Conservation (phyloP, 192 early-diverging fungal species). For the Podila verticillata region DNA sequence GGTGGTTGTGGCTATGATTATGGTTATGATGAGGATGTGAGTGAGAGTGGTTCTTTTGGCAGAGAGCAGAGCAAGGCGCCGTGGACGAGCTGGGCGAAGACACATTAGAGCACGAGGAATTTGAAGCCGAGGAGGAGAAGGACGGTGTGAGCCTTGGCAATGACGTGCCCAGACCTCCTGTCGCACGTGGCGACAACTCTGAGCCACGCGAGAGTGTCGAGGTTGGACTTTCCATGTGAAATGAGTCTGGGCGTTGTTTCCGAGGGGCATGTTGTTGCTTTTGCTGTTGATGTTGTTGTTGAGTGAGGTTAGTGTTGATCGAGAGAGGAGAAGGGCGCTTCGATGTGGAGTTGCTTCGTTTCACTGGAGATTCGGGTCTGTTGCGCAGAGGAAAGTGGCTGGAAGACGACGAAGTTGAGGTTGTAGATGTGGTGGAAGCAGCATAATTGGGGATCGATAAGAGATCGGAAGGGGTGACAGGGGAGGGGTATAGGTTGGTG, state of each 20-base stretch:
- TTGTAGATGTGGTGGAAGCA: slow-evolving; percentile 7
- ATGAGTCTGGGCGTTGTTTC: slow-evolving; percentile 1
- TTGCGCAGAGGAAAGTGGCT: background rate
- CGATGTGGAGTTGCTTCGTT: slow-evolving; percentile 1
- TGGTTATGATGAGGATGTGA: slow-evolving; percentile 12
- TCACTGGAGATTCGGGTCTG: slow-evolving; percentile 14
- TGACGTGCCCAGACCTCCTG: slow-evolving; percentile 2
- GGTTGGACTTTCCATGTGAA: slow-evolving; percentile 1
- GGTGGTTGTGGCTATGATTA: slow-evolving; percentile 12
- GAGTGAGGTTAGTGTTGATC: slow-evolving; percentile 22
- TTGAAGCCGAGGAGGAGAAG: slow-evolving; percentile 13
- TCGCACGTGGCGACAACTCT: slow-evolving; percentile 33
- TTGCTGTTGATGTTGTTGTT: background rate
- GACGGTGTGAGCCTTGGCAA: slow-evolving; percentile 33
- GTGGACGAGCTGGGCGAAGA: slow-evolving; percentile 37
- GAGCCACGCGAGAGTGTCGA: slow-evolving; percentile 23
- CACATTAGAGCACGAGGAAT: slow-evolving; percentile 31
- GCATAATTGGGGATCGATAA: slow-evolving; percentile 22
- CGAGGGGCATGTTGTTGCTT: background rate
- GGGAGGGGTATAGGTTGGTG: slow-evolving; percentile 27
- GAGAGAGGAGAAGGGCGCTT: slow-evolving; percentile 44
- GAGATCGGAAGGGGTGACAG: slow-evolving; percentile 46
- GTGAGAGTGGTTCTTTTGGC: slow-evolving; percentile 12
- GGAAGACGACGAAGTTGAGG: background rate
- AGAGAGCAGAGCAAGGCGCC: slow-evolving; percentile 19